Base-by-base conservation (phyloP, 495 filamentous ascomycete genomes). In the Podospora pseudopauciseta region DNA sequence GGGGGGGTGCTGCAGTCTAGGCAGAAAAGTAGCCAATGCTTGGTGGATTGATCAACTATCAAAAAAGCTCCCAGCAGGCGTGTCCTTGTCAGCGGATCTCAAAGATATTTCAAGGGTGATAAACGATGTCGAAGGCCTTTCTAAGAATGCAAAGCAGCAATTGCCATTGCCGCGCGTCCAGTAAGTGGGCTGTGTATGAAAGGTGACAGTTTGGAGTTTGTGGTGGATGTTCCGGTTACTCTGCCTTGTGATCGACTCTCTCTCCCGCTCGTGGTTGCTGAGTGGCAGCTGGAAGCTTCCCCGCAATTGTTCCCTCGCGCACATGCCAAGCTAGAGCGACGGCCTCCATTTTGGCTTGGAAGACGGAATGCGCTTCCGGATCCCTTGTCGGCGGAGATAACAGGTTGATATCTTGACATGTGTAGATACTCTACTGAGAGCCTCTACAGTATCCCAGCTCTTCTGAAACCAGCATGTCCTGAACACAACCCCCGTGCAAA, bases 181-280 rank as follows among this genome's bases (percentile, higher is more conserved):
- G 23, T 26, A 49, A 58, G 55, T 58, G 55, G 55, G 55, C 55
- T 58, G 55, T 58, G 55, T 58, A 26, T 20, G 55, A 58, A 58
- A 58, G 55, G 55, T 16, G 39, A 49, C 39, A 49, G 39, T 49
- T 49, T 5, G 39, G 13, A 11, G 9, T 49, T 5, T 32, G 23
- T 23, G 23, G 23, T 49, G 39, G 39, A 49, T 49, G 39, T 49
- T 49, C 39, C 39, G 39, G 39, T 49, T 49, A 49, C 39, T 13
- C 39, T 49, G 39, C 39, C 39, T 49, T 49, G 39, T 49, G 39
- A 49, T 49, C 39, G 39, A 32, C 30, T 32, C 20, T 32, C 30
- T 32, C 30, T 32, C 30, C 7, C 30, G 9, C 39, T 13, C 39
- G 39, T 13, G 9, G 39, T 13, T 49, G 39, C 39, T 49, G 39